phyloP scores from a whole-genome alignment of 495 filamentous ascomycete species.

The Hypomontagnella submonticulosa region DNA sequence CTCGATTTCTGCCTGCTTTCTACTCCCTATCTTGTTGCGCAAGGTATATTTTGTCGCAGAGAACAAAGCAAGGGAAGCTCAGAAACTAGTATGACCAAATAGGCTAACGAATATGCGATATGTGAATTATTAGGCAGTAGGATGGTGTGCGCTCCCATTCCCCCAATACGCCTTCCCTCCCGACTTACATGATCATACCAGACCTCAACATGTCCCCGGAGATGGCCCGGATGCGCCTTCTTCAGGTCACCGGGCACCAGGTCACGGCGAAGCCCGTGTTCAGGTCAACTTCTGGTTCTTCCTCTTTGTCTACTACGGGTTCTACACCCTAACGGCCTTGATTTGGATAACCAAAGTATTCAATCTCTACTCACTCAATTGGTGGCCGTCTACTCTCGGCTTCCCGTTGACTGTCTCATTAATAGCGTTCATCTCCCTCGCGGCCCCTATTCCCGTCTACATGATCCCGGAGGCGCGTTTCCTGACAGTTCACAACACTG shows the following conservation, averaged over 20 bases:
- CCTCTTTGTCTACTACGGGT: constrained; percentile 71
- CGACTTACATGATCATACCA: constrained; percentile 44
- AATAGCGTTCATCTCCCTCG: constrained; percentile 65
- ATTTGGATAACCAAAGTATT: constrained; percentile 76
- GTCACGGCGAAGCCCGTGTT: constrained; percentile 68
- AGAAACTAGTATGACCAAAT: constrained; percentile 1
- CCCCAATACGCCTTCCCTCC: constrained; percentile 64
- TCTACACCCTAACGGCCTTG: constrained; percentile 70
- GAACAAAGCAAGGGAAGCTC: neutral
- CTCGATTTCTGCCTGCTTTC: neutral
- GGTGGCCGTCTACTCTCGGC: constrained; percentile 70
- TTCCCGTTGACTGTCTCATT: constrained; percentile 66
- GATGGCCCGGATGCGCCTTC: constrained; percentile 32
- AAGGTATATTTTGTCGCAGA: neutral
- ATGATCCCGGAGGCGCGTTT: constrained; percentile 59
- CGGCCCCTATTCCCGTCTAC: constrained; percentile 67
- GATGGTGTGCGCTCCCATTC: constrained; percentile 71
- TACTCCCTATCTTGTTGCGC: neutral
- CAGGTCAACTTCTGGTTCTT: constrained; percentile 76
- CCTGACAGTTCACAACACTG: constrained; percentile 66
- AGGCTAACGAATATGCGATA: constrained; percentile 26
- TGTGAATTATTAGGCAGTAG: constrained; percentile 59
- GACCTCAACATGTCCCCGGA: constrained; percentile 46
- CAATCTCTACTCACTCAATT: constrained; percentile 73
- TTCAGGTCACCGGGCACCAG: constrained; percentile 56